Percentiles rank a stretch among this genome's conserved stretches.
Conservation (phyloP, 140 eudicot genomes). For the Flaveria floridana region DNA sequence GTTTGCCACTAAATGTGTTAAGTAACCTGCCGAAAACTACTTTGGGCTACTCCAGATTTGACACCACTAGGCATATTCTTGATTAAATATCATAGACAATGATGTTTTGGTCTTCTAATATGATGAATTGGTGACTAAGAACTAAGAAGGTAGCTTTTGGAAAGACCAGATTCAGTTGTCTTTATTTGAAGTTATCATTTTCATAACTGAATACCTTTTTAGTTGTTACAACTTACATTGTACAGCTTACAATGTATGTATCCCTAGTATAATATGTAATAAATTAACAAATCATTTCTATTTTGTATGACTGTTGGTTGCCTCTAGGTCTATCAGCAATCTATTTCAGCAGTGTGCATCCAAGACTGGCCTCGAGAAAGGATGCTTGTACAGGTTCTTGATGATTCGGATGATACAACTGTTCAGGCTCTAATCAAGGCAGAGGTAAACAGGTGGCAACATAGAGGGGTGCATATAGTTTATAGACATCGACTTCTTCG, state of each 20-base stretch:
- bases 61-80: slow-evolving; percentile 7
- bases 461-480: slow-evolving; percentile 68
- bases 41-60: slow-evolving; percentile 17
- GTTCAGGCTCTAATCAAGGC: slow-evolving; percentile 68
- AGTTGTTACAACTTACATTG: too few relatives aligned
- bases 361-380: slow-evolving; percentile 90
- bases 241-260: neutral
- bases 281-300: neutral
- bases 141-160: slow-evolving; percentile 5
- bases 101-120: slow-evolving; percentile 7
- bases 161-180: neutral
- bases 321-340: slow-evolving; percentile 76
- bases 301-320: neutral
- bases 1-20: neutral
- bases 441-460: slow-evolving; percentile 83
- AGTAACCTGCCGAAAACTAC: slow-evolving; percentile 11
- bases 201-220: neutral
- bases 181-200: neutral
- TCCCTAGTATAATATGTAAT: neutral
- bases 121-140: neutral
- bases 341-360: slow-evolving; percentile 73
- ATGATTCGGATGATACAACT: slow-evolving; percentile 75
- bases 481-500: slow-evolving; percentile 84
- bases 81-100: neutral
- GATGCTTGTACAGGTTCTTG: slow-evolving; percentile 81